Conservation (phyloP, 2,329 filamentous ascomycete genomes). For the Talaromyces sp. region DNA sequence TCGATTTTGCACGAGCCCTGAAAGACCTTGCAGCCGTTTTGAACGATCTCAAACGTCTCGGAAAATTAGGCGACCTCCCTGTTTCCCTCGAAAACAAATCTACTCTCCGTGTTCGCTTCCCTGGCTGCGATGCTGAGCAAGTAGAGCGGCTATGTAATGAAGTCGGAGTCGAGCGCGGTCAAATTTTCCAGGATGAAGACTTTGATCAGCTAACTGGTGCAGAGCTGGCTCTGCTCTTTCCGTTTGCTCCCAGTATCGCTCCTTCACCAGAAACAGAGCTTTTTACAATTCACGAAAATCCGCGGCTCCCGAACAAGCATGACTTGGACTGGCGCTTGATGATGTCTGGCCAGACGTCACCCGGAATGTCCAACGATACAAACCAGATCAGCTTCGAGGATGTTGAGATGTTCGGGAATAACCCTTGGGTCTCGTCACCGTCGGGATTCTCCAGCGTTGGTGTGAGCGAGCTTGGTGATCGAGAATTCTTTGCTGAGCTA, state of each 20-base stretch:
- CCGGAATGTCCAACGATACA: constrained; percentile 25
- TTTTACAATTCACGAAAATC: constrained; percentile 43
- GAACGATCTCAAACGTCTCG: constrained; percentile 75
- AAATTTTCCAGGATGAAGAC: constrained; percentile 72
- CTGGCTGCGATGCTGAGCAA: constrained; percentile 79
- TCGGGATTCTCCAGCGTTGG: constrained; percentile 59
- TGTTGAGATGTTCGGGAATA: constrained; percentile 44
- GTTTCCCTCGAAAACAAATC: constrained; percentile 67
- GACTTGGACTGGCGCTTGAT: constrained; percentile 56
- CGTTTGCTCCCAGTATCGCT: constrained; percentile 68
- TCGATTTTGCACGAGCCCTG: constrained; percentile 82
- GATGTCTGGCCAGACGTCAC: constrained; percentile 46
- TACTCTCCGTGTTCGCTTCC: constrained; percentile 77
- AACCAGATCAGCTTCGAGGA: constrained; percentile 39
- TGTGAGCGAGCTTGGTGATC: constrained; percentile 50
- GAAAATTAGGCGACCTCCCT: constrained; percentile 76
- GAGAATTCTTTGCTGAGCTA: constrained; percentile 38
- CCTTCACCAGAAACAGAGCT: constrained; percentile 41
- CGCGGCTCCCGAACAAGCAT: constrained; percentile 22
- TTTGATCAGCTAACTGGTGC: constrained; percentile 67
- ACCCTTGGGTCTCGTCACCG: constrained; percentile 53
- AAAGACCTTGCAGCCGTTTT: constrained; percentile 78
- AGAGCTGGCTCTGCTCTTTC: constrained; percentile 75
- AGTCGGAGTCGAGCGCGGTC: constrained; percentile 74
- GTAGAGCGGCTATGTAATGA: constrained; percentile 84